Evolutionary conservation across 306 rosid genomes (phyloP), one percentile per base, ranked within the genome.

Genomic region (Corylus americana): DNA sequence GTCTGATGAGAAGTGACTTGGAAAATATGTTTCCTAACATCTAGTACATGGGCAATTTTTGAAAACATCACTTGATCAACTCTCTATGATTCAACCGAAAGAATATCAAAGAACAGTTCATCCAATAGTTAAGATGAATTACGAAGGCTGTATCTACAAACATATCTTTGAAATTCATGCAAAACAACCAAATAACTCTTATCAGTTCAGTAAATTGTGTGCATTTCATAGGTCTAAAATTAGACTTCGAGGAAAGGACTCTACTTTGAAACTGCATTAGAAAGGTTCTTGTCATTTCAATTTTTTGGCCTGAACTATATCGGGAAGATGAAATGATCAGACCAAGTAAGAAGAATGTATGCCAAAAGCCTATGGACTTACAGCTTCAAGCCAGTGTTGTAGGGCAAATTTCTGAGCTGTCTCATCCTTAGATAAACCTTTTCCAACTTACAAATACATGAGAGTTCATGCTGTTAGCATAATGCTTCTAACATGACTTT

Each of bases 321-420:
- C 37, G 12, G 44, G 20, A 35, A 22, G 48, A 9, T 66, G 71
- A 12, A 68, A 17, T 42, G 18, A 68, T 42, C 74, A 49, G 74
- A 20, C 25, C 57, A 45, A 31, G 55, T 13, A 48, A 70, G 55
- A 47, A 44, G 37, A 25, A n/a, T 20, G 37, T n/a, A n/a, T 66
- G 12, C 13, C 47, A 66, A 18, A 39, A 66, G 22, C 25, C 50
- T 12, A 75, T 66, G 49, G 25, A 81, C 86, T 86, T 74, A 86
- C 89, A 71, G 91, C 89, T 84, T 88, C 91, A 79, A 88, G 88
- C 89, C 89, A 81, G 72, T 88, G 89, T 70, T 86, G 92, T 5
- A 84, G 74, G 37, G 89, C 91, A 71, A 88, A 70, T 79, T 83
- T 83, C 72, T 81, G 88, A 74, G 91, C 88, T 55, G 81, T 88